Conservation (phyloP, 2,329 filamentous ascomycete genomes). For the Sporothrix brunneoviolacea region DNA sequence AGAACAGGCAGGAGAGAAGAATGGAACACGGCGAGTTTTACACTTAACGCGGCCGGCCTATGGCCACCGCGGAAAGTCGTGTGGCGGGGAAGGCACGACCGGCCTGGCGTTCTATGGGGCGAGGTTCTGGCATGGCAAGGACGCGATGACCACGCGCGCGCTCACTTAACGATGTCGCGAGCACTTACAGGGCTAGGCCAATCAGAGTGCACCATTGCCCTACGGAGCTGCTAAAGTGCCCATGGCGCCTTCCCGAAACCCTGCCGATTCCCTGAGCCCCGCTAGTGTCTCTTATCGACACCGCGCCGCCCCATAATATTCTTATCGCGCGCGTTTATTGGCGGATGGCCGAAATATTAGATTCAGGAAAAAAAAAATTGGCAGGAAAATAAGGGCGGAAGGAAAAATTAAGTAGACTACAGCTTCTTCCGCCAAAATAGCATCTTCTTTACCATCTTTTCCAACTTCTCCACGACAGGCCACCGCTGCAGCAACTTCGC, state of each 20-base stretch:
- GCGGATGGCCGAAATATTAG: slow-evolving; percentile 1
- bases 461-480: background rate
- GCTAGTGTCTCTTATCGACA: too few species aligned
- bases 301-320: slow-evolving; percentile 5
- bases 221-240: background rate
- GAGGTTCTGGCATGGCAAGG: slow-evolving; percentile 1
- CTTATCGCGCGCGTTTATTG: slow-evolving; percentile 13
- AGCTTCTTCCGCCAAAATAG: background rate
- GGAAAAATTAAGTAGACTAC: background rate
- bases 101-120: slow-evolving; percentile 10
- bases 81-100: slow-evolving; percentile 20
- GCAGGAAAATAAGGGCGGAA: slow-evolving; percentile 3
- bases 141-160: slow-evolving; percentile 18
- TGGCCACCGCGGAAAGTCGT: slow-evolving; percentile 10
- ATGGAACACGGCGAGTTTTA: slow-evolving; percentile 1
- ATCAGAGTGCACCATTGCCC: slow-evolving; percentile 7
- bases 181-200: slow-evolving; percentile 13
- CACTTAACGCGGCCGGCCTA: slow-evolving; percentile 13
- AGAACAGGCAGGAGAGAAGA: background rate
- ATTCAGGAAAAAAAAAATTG: slow-evolving; percentile 3
- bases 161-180: slow-evolving; percentile 11
- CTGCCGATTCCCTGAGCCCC: too few species aligned
- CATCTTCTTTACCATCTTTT: background rate
- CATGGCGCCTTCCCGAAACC: slow-evolving; percentile 6
- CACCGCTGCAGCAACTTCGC: background rate